A percentile compares a stretch with the other conserved stretches of the same genome.
Conservation (phyloP, 371 early-diverging fungal genomes). For the Actinomortierella wolfii region DNA sequence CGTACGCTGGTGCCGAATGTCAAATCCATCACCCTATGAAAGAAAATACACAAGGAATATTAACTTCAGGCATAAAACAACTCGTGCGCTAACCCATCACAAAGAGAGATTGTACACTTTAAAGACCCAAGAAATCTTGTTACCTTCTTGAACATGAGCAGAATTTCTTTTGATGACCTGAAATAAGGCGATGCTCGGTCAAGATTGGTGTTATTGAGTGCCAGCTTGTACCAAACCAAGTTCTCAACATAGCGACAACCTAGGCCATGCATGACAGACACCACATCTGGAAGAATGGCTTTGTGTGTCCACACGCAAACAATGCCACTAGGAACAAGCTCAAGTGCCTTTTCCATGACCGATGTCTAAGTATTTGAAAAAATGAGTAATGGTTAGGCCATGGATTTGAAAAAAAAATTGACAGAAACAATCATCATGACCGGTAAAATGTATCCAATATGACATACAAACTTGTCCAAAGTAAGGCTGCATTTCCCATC, state of each 20-base stretch:
- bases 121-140: too few relatives aligned
- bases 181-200: conserved; percentile 56
- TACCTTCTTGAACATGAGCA: conserved; percentile 69
- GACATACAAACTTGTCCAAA: conserved; percentile 46
- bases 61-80: too few relatives aligned
- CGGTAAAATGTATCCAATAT: too few relatives aligned
- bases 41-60: not conserved
- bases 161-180: conserved; percentile 56
- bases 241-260: conserved; percentile 72
- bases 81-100: too few relatives aligned
- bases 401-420: too few relatives aligned
- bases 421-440: too few relatives aligned
- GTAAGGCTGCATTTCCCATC: conserved; percentile 55
- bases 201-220: conserved; percentile 54
- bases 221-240: conserved; percentile 68
- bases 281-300: conserved; percentile 59
- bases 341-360: conserved; percentile 53
- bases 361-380: conserved; percentile 47
- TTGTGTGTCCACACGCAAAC: conserved; percentile 71
- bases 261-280: conserved; percentile 58
- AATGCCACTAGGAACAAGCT: conserved; percentile 59
- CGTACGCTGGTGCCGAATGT: conserved; percentile 66
- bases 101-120: too few relatives aligned
- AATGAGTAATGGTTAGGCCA: too few relatives aligned
- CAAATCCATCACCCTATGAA: conserved; percentile 61